Evolutionary conservation across 768 basidiomycete species (phyloP).

Genomic region (Psilocybe azurescens): DNA sequence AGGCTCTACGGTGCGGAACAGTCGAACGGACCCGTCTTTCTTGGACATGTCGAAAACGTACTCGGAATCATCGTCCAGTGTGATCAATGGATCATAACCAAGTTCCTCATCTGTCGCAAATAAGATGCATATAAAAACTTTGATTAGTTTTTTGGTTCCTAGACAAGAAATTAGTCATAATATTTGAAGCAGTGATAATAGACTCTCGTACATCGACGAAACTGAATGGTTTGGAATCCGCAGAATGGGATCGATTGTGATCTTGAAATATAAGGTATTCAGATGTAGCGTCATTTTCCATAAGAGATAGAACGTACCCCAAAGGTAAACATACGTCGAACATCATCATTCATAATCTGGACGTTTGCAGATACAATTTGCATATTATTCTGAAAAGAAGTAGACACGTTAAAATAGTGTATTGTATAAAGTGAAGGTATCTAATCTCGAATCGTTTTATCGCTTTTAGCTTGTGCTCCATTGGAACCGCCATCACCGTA

Average conservation of each 20-base stretch:
- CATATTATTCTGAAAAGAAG: conserved; percentile 1
- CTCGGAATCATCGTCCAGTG: background rate
- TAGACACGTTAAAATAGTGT: too few species aligned
- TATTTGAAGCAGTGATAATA: background rate
- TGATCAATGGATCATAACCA: background rate
- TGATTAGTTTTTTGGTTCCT: background rate
- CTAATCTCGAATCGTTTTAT: too few species aligned
- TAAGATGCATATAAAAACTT: background rate
- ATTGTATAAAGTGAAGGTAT: too few species aligned
- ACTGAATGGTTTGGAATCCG: background rate
- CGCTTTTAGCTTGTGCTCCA: too few species aligned
- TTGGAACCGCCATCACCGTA: too few species aligned
- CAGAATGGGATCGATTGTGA: background rate
- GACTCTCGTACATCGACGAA: background rate
- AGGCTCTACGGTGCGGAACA: background rate
- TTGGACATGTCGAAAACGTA: too few species aligned
- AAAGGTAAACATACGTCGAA: conserved; percentile 1
- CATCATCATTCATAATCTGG: conserved; percentile 10
- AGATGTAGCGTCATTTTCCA: background rate
- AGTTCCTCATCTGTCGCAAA: background rate
- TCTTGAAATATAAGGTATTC: background rate
- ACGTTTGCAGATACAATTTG: conserved; percentile 7
- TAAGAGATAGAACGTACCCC: background rate
- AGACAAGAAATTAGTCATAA: background rate
- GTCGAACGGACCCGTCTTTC: background rate